Conservation (phyloP, 2,329 filamentous ascomycete genomes). For the Ambrosiella cleistominuta region DNA sequence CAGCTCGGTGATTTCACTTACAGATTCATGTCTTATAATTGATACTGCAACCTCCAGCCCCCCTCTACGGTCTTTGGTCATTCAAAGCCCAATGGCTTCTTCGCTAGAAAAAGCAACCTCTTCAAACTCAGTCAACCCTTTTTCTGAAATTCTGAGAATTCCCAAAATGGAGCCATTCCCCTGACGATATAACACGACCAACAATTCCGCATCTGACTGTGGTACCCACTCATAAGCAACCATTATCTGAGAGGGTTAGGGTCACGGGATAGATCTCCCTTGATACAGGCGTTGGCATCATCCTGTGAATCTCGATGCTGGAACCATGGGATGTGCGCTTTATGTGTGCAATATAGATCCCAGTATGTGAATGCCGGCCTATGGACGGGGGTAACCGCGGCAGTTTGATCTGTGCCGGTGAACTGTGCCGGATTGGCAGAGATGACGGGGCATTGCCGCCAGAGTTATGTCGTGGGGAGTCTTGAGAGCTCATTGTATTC, state of each 20-base stretch:
- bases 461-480: too few species aligned
- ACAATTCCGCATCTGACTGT: not conserved
- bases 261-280: not conserved
- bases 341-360: not conserved
- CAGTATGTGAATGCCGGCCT: not conserved
- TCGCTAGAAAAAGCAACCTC: not conserved
- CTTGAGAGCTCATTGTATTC: too few species aligned
- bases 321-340: not conserved
- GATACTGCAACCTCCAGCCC: not conserved
- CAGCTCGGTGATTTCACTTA: not conserved
- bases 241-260: not conserved
- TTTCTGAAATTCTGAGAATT: not conserved
- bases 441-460: not conserved
- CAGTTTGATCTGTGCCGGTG: not conserved
- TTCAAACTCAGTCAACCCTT: not conserved
- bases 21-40: not conserved
- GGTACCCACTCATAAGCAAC: not conserved
- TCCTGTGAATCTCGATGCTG: not conserved
- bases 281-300: not conserved
- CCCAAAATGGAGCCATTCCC: not conserved
- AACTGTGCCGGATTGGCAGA: not conserved
- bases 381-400: not conserved
- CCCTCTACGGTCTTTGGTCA: not conserved
- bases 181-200: not conserved
- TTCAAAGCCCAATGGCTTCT: not conserved